Evolutionary conservation across 2,329 filamentous ascomycete genomes (phyloP), one percentile per base, ranked within the genome.

Genomic region (Mollisiaceae sp.): DNA sequence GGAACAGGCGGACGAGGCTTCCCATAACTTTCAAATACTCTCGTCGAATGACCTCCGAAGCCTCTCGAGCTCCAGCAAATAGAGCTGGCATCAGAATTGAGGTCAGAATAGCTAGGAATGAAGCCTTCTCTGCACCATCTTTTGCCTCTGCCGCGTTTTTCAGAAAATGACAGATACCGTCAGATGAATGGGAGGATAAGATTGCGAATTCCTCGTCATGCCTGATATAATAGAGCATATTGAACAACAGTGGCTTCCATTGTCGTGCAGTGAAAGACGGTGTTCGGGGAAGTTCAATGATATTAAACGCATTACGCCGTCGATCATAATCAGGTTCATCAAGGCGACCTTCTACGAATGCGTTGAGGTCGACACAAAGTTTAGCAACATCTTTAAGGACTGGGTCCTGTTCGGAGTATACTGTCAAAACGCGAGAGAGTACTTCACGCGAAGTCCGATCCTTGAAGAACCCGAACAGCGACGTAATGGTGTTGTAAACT

Each of bases 161-260:
- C 39, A 97, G 84, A 73, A 97, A 95, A 60, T 89, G 86, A 72
- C 91, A 91, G 45, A 99, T 80, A 6, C 88, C 87, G 73, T 94
- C 90, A 0, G 93, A 91, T 8, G 95, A 92, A 76, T 94, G 97
- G 1, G 85, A 84, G 0, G 87, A 84, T 15, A 97, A 81, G 58
- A 97, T 91, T 55, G 92, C 91, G 69, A 96, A 89, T 76, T 99
- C 95, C 68, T 97, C 93, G 63, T 93, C 90, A 69, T 94, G 88
- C 70, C 89, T 89, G 69, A 97, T 89, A 75, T 91, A 95, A 78
- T 90, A 98, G 1, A 97, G 83, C 81, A 97, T 86, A 75, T 98
- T 99, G 79, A 94, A 91, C 12, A 98, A 80, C 22, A 99, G 79
- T 6, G 95, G 94, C 60, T 89, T 85, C 94, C 95, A 99, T 77